Evolutionary conservation across 768 basidiomycete species (phyloP).

Genomic region (Chalciporus piperatus): DNA sequence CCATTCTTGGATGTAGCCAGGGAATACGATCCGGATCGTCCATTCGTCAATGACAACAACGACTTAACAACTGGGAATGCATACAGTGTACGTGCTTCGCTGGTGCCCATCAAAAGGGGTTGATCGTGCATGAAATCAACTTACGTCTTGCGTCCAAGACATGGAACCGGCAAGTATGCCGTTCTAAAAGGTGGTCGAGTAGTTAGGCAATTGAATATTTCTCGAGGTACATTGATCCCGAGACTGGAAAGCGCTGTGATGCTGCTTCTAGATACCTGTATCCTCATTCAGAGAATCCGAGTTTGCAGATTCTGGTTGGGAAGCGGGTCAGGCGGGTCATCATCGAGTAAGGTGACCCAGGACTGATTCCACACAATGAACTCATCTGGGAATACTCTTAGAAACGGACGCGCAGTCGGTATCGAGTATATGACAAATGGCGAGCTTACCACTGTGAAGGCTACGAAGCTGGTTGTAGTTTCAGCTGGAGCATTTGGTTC

Average conservation of each 20-base stretch:
- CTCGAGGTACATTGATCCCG: slow-evolving; percentile 50
- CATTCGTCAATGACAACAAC: slow-evolving; percentile 45
- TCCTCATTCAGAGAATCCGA: slow-evolving; percentile 26
- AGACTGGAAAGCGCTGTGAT: slow-evolving; percentile 35
- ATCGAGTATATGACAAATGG: slow-evolving; percentile 30
- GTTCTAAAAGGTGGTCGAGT: too few relatives aligned
- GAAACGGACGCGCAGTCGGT: slow-evolving; percentile 35
- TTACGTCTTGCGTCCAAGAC: too few relatives aligned
- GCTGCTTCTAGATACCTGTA: slow-evolving; percentile 39
- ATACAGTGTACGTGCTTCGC: slow-evolving; percentile 18
- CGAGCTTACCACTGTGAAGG: slow-evolving; percentile 21
- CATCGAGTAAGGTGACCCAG: slow-evolving; percentile 30
- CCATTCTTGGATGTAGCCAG: slow-evolving; percentile 47
- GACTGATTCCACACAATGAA: background rate
- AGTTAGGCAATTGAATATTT: background rate
- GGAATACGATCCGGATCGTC: slow-evolving; percentile 46
- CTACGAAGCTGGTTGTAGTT: slow-evolving; percentile 45
- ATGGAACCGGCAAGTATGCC: too few relatives aligned
- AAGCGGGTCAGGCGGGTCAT: slow-evolving; percentile 35
- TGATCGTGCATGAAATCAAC: too few relatives aligned
- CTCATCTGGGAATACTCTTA: slow-evolving; percentile 6
- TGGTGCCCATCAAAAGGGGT: too few relatives aligned
- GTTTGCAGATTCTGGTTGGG: slow-evolving; percentile 32
- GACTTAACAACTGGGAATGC: slow-evolving; percentile 34
- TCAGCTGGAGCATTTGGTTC: slow-evolving; percentile 57